A percentile compares a stretch with the other conserved stretches of the same genome.
Conservation (phyloP, 441 rosid species). For the Cnidoscolus chayamansa region DNA sequence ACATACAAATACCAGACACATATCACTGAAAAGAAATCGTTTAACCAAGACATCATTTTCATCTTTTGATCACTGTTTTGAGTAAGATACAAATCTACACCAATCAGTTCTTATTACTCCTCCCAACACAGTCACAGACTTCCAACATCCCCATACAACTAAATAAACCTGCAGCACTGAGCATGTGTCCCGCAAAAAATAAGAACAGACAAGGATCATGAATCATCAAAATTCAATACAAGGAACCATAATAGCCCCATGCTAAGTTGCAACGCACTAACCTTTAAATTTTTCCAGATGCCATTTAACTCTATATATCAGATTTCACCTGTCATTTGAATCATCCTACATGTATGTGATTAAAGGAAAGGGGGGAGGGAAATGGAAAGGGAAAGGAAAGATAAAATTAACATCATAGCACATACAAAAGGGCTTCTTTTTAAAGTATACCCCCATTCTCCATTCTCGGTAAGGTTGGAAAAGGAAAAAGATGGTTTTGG, state of each 20-base stretch:
- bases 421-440: constrained; percentile 37
- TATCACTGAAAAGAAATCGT: too few relatives aligned
- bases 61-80: too few relatives aligned
- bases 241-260: not conserved
- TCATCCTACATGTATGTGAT: constrained; percentile 23
- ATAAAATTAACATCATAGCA: constrained; percentile 36
- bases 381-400: constrained; percentile 20
- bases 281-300: not conserved
- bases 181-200: not conserved
- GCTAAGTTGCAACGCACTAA: constrained; percentile 3
- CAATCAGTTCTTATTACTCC: not conserved
- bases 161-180: not conserved
- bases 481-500: constrained; percentile 26
- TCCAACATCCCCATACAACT: not conserved
- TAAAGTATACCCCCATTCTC: constrained; percentile 21
- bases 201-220: not conserved
- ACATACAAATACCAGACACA: too few relatives aligned
- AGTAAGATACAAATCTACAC: too few relatives aligned
- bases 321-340: constrained; percentile 14
- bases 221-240: not conserved
- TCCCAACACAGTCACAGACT: too few relatives aligned
- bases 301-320: not conserved
- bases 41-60: too few relatives aligned
- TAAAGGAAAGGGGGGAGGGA: constrained; percentile 1
- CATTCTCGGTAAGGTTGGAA: constrained; percentile 6